Percentiles rank a stretch among this genome's conserved stretches.
Evolutionary conservation across 2,329 filamentous ascomycete species (phyloP).

Genomic region (Calonectria hawksworthii): DNA sequence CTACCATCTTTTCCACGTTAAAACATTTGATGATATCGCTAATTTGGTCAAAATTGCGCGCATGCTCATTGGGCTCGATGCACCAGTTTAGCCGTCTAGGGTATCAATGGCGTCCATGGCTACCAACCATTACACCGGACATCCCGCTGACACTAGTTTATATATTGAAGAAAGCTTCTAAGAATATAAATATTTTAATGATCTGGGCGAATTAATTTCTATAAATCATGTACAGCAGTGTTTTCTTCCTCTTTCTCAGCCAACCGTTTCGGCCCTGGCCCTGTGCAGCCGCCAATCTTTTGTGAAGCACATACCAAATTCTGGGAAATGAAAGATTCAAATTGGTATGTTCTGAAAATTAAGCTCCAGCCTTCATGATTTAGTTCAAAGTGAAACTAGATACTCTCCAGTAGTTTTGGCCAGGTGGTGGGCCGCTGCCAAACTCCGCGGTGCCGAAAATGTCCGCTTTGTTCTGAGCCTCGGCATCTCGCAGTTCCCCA

Average conservation of each 20-base stretch:
- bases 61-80: not conserved
- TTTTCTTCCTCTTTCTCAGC: not conserved
- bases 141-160: not conserved
- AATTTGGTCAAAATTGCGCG: fast-evolving
- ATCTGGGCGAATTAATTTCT: not conserved
- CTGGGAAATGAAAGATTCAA: not conserved
- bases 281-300: not conserved
- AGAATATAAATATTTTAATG: not conserved
- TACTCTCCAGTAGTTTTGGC: not conserved
- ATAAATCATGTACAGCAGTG: not conserved
- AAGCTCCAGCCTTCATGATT: not conserved
- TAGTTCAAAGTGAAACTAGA: not conserved
- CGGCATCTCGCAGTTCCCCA: not conserved
- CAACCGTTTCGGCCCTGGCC: not conserved
- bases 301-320: not conserved
- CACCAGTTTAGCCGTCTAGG: not conserved
- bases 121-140: not conserved
- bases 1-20: not conserved
- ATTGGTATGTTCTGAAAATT: not conserved
- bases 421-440: not conserved
- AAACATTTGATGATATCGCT: not conserved
- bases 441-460: not conserved
- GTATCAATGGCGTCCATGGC: not conserved
- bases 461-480: not conserved
- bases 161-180: not conserved